phyloP scores from a whole-genome alignment of 2,329 filamentous ascomycete genomes.

The Onygenales sp. region DNA sequence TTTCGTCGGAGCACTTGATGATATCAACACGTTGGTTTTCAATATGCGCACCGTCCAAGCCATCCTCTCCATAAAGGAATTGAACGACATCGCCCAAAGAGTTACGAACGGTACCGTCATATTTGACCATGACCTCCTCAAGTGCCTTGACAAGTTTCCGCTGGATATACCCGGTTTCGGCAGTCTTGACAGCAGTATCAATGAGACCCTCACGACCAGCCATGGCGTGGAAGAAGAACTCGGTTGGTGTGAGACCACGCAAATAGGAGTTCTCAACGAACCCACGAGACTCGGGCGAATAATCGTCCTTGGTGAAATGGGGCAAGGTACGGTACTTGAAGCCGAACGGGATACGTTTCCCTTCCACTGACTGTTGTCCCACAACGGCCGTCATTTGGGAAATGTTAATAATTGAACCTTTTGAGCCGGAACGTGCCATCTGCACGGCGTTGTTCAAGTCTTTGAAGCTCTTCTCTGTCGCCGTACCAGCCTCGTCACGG shows the following conservation, averaged over 20 bases:
- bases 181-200: slow-evolving; percentile 98
- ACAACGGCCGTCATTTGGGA: slow-evolving; percentile 99
- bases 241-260: slow-evolving; percentile 83
- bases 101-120: slow-evolving; percentile 94
- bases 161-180: slow-evolving; percentile 98
- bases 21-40: slow-evolving; percentile 87
- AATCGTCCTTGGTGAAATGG: slow-evolving; percentile 98
- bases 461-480: slow-evolving; percentile 84
- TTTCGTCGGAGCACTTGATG: slow-evolving; percentile 66
- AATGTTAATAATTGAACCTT: slow-evolving; percentile 98
- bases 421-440: slow-evolving; percentile 94
- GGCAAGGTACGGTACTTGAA: slow-evolving; percentile 97
- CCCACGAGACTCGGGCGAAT: slow-evolving; percentile 90
- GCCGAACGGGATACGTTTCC: slow-evolving; percentile 96
- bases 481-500: slow-evolving; percentile 91
- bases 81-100: slow-evolving; percentile 94
- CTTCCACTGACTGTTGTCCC: slow-evolving; percentile 95
- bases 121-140: slow-evolving; percentile 95
- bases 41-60: slow-evolving; percentile 84
- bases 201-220: slow-evolving; percentile 99
- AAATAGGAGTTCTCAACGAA: slow-evolving; percentile 99
- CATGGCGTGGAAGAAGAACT: slow-evolving; percentile 99
- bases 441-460: slow-evolving; percentile 93
- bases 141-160: slow-evolving; percentile 95
- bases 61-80: slow-evolving; percentile 96